Conservation (phyloP, 257 asterid genomes). For the Fraxinus anomala region DNA sequence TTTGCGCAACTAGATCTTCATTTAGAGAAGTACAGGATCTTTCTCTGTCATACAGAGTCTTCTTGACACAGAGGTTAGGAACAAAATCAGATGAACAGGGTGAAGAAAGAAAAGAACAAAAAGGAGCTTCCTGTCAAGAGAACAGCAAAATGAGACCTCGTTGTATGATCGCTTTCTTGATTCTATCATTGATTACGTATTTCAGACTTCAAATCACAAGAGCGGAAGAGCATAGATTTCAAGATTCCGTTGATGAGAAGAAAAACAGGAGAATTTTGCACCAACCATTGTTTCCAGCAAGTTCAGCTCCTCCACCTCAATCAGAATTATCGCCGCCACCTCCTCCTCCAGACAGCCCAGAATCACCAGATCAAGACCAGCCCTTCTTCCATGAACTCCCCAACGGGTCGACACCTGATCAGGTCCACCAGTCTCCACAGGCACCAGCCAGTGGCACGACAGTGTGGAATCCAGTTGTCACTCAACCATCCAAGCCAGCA, state of each 20-base stretch:
- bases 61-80: constrained; percentile 7
- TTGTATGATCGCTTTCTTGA: constrained; percentile 23
- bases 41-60: constrained; percentile 18
- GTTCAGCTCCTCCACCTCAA: constrained; percentile 40
- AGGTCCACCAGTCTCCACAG: constrained; percentile 51
- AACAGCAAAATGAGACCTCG: constrained; percentile 34
- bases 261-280: constrained; percentile 48
- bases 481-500: constrained; percentile 38
- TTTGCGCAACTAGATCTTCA: constrained; percentile 40
- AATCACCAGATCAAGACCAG: constrained; percentile 41
- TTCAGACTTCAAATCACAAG: constrained; percentile 17
- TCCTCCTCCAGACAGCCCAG: constrained; percentile 30
- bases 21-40: constrained; percentile 31
- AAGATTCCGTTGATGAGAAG: constrained; percentile 25
- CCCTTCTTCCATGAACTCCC: constrained; percentile 86
- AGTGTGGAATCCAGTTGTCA: constrained; percentile 42
- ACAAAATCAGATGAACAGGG: constrained; percentile 28
- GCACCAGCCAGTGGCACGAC: constrained; percentile 39
- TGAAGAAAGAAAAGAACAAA: constrained; percentile 20
- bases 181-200: constrained; percentile 27
- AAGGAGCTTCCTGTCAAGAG: constrained; percentile 12
- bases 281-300: constrained; percentile 48
- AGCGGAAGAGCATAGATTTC: constrained; percentile 18
- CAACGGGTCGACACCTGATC: constrained; percentile 48
- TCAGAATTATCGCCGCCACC: constrained; percentile 25